phyloP scores from a whole-genome alignment of 305 asterid genomes.

The Solanum hybrid region DNA sequence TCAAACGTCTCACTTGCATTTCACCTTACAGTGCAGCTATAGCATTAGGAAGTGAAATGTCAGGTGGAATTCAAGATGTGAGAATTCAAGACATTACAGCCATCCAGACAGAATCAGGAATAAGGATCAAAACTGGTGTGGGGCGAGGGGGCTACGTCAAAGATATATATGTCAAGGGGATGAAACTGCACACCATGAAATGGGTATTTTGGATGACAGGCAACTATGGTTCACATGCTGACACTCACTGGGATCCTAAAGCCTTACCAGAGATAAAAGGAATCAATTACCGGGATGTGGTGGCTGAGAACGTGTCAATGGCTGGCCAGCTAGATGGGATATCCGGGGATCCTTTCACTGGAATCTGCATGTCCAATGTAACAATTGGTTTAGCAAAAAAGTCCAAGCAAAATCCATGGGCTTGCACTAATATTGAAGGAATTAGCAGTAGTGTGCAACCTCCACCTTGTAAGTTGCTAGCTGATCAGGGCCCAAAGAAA shows the following conservation, averaged over 20 bases:
- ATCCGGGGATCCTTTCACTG: constrained; percentile 61
- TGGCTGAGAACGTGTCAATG: constrained; percentile 34
- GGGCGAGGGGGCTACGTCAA: constrained; percentile 42
- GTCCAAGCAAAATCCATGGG: constrained; percentile 60
- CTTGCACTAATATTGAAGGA: constrained; percentile 41
- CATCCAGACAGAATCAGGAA: constrained; percentile 34
- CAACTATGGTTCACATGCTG: constrained; percentile 44
- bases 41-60: constrained; percentile 68
- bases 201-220: constrained; percentile 53
- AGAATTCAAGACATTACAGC: constrained; percentile 37
- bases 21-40: constrained; percentile 88
- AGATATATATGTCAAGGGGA: constrained; percentile 34
- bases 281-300: constrained; percentile 56
- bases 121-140: constrained; percentile 36
- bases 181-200: constrained; percentile 41
- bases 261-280: constrained; percentile 37
- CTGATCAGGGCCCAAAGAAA: constrained; percentile 28
- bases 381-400: constrained; percentile 51
- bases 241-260: constrained; percentile 29
- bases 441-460: constrained; percentile 45
- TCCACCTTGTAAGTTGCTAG: constrained; percentile 30
- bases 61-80: constrained; percentile 47
- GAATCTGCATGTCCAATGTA: constrained; percentile 68
- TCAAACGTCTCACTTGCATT: constrained; percentile 70
- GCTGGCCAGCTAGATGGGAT: constrained; percentile 55